A percentile compares a stretch with the other conserved stretches of the same genome.
Evolutionary conservation across 495 filamentous ascomycete species (phyloP).

Genomic region (Penicillium desertorum): DNA sequence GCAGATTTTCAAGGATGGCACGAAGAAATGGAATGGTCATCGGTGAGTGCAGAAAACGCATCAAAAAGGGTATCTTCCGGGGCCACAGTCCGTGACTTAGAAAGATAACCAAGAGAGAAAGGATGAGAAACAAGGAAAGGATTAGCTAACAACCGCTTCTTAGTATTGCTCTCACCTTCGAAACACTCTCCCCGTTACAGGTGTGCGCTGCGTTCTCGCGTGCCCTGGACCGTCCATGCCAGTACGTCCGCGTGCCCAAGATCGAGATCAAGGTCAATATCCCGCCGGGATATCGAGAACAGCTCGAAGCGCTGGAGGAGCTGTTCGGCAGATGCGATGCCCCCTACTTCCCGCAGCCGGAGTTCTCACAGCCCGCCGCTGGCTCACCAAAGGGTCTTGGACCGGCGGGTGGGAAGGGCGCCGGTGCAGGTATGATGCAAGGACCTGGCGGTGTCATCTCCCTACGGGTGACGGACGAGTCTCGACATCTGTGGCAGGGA

Average conservation of each 20-base stretch:
- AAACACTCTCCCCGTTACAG: slow-evolving; percentile 79
- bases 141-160: background rate
- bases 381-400: slow-evolving; percentile 53
- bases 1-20: slow-evolving; percentile 93
- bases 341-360: slow-evolving; percentile 61
- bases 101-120: background rate
- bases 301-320: slow-evolving; percentile 69
- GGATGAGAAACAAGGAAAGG: background rate
- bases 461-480: slow-evolving; percentile 63
- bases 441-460: slow-evolving; percentile 52
- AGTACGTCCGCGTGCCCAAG: slow-evolving; percentile 67
- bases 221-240: slow-evolving; percentile 74
- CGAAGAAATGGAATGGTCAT: slow-evolving; percentile 78
- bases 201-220: slow-evolving; percentile 75
- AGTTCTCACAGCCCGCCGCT: slow-evolving; percentile 47
- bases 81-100: background rate
- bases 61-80: background rate
- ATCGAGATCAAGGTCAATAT: slow-evolving; percentile 85
- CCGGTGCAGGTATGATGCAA: slow-evolving; percentile 57
- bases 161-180: slow-evolving; percentile 90
- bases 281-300: slow-evolving; percentile 84
- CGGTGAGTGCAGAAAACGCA: slow-evolving; percentile 51
- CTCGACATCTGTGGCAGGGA: slow-evolving; percentile 84
- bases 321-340: slow-evolving; percentile 62
- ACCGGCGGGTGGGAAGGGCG: slow-evolving; percentile 63